phyloP scores from a whole-genome alignment of 805 yeast species.

The Barnettozyma siamensis region DNA sequence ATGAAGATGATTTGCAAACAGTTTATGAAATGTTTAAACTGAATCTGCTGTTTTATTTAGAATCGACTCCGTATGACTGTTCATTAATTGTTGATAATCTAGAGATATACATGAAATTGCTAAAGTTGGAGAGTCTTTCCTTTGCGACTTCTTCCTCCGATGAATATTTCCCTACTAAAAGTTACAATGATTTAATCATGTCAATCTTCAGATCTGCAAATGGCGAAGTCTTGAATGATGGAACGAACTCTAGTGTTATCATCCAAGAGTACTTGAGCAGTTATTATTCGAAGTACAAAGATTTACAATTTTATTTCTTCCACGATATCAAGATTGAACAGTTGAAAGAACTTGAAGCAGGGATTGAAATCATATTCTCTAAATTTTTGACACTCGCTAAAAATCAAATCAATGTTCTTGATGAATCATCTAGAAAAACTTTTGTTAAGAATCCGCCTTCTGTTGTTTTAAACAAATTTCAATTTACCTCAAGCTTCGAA shows the following conservation, averaged over 20 bases:
- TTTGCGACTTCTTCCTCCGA: conserved; percentile 36
- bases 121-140: conserved; percentile 49
- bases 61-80: conserved; percentile 32
- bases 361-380: conserved; percentile 21
- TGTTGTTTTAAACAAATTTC: conserved; percentile 30
- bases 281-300: conserved; percentile 59
- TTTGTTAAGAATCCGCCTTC: conserved; percentile 45
- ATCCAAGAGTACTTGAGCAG: conserved; percentile 50
- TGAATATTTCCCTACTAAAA: conserved; percentile 47
- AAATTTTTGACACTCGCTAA: conserved; percentile 35
- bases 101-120: conserved; percentile 50
- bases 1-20: conserved; percentile 52
- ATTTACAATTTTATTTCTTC: conserved; percentile 71
- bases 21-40: conserved; percentile 51
- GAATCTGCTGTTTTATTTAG: conserved; percentile 37
- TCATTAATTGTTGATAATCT: conserved; percentile 47
- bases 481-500: conserved; percentile 64
- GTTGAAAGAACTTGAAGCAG: conserved; percentile 6
- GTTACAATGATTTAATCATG: conserved; percentile 38
- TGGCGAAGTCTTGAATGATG: conserved; percentile 39
- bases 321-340: conserved; percentile 35
- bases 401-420: conserved; percentile 27
- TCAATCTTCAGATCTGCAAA: conserved; percentile 32
- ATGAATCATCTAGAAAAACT: conserved; percentile 31
- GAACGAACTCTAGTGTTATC: conserved; percentile 41